Evolutionary conservation across 202 grass and related monocot genomes (phyloP), one percentile per base, ranked within the genome.

Genomic region (Panicum hallii): DNA sequence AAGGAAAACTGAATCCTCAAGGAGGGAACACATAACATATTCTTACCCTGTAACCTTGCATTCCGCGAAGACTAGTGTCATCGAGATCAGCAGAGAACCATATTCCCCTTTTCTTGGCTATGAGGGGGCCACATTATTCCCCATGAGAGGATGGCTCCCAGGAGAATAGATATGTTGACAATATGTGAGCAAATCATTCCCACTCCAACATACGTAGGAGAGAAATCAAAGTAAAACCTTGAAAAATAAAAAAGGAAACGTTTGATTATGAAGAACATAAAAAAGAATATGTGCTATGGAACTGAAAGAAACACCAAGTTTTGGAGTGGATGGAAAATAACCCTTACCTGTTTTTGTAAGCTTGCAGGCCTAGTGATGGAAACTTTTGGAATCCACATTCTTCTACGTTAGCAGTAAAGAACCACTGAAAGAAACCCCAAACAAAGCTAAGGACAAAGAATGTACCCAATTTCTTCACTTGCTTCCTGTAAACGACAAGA

Each of bases 351-450:
- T 94, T 84, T 38, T 84, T 74, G 85, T 53, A 97, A 79, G 95
- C 95, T 81, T 94, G 82, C 67, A 97, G 67, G 64, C 95, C 95
- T 34, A 97, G 61, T 84, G 92, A 91, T 47, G 92, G 95, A 75
- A 87, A 89, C 89, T 90, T 63, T 83, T 94, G 46, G 68, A 87
- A 90, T 70, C 95, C 95, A n/a, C 95, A 98, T 61, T 83, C 83
- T 42, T 91, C 87, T 12, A 66, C 68, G 11, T 87, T 74, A 72
- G 74, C 92, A 49, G 95, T 94, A 40, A 87, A 97, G 77, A 97
- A 97, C 95, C 95, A 97, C 69, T 97, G 92, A 64, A 97, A 97
- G 85, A 97, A 97, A 11, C 87, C 92, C 95, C 92, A 98, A 1
- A 91, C 3, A 61, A 98, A 95, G 53, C 92, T 95, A 50, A 84